A percentile compares a stretch with the other conserved stretches of the same genome.
Conservation (phyloP, 2,329 filamentous ascomycete genomes). For the Penicillium expansum region DNA sequence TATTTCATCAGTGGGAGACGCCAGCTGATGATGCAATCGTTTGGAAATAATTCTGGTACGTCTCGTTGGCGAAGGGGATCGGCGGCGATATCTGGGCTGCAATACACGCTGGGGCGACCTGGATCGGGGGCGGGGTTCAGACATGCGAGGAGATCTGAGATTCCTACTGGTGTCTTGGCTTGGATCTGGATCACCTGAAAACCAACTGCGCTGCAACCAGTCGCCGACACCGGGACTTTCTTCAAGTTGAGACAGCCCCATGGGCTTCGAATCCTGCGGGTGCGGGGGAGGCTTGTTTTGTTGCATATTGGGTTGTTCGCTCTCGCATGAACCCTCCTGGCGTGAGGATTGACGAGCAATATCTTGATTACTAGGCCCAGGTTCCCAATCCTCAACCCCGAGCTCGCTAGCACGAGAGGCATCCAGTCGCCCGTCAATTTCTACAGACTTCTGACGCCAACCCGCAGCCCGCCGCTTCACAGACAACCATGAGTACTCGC, state of each 20-base stretch:
- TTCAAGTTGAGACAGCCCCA: background rate
- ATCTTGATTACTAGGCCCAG: background rate
- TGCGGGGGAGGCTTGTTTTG: background rate
- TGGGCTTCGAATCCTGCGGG: too few species aligned
- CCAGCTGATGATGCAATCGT: background rate
- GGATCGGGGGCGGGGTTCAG: background rate
- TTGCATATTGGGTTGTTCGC: background rate
- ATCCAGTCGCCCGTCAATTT: background rate
- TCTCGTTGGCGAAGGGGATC: background rate
- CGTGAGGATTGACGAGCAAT: background rate
- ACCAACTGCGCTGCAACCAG: background rate
- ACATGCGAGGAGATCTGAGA: background rate
- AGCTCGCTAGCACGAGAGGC: background rate
- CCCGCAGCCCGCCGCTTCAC: background rate
- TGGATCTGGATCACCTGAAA: background rate
- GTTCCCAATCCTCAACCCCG: background rate
- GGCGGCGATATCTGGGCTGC: background rate
- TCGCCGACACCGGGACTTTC: background rate
- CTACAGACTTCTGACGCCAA: background rate
- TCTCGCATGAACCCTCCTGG: background rate
- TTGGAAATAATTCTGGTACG: background rate
- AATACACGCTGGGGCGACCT: background rate
- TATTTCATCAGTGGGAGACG: background rate
- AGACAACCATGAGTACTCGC: constrained; percentile 7
- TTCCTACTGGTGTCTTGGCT: background rate